Base-by-base conservation (phyloP, 1,284 basidiomycete species). In the Ustilago sp. region DNA sequence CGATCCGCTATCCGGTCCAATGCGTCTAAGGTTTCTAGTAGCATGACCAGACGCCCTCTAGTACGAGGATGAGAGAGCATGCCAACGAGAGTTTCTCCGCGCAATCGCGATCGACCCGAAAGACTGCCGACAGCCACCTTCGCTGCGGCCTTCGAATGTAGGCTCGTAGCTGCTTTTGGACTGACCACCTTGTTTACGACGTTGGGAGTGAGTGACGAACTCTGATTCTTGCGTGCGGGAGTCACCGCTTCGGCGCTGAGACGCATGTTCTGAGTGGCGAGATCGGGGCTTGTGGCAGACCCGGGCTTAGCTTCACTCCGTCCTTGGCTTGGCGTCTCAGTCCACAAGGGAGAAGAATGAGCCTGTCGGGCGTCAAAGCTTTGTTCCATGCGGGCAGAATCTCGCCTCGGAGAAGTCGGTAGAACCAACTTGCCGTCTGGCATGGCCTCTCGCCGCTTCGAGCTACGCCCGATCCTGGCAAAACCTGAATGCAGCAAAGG, bases 401-500 rank as follows among this genome's bases (percentile, higher is more conserved):
- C 55, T 31, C 48, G 56, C 43, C 35, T 63, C 4, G 70, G 70
- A 9, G 70, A 73, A 15, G 36, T 38, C 6, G 65, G 58, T 17
- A 52, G 36, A 3, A 54, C 39, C 34, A 38, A 23, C 38, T 64
- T 63, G 28, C 39, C 32, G 3, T 68, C 65, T 13, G 17, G 15
- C 28, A 61, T 63, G 13, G 19, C 59, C 17, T 67, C 72, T 43
- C 61, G 34, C 13, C 64, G 60, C 51, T 59, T 66, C 8, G 65
- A 47, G 32, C 63, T 56, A 28, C 75, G 63, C 15, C 72, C 60
- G 13, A 78, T 74, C 32, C 43, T 66, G 35, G 59, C 72, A 28
- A 78, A 67, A 12, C 80, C 72, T 7, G 76, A 70, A 48, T 80
- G 73, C 36, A 81, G 53, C 5, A 80, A 59, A 12, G 80, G 80